Conservation (phyloP, 2,329 filamentous ascomycete genomes). For the Neodidymelliopsis sp. region DNA sequence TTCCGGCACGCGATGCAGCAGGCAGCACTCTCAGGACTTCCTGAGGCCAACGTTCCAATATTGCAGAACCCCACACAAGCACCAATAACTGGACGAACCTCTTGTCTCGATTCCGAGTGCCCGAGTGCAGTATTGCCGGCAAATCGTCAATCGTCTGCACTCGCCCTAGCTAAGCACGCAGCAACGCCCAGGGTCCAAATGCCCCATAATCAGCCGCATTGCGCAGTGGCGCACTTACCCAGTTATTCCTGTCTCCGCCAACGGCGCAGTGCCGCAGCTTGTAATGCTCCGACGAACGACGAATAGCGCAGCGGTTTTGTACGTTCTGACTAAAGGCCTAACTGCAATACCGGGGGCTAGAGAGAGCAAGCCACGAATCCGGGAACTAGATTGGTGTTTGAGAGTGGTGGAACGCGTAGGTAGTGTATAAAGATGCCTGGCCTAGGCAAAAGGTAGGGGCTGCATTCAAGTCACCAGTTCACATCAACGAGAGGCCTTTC, state of each 20-base stretch:
- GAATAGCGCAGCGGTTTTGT: constrained; percentile 9
- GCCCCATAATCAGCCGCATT: constrained; percentile 16
- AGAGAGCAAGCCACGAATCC: constrained; percentile 15
- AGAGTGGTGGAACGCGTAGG: constrained; percentile 12
- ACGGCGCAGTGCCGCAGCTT: constrained; percentile 15
- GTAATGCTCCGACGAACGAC: constrained; percentile 18
- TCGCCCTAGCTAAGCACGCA: constrained; percentile 9
- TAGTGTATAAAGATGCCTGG: constrained; percentile 21
- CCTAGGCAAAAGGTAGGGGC: constrained; percentile 11
- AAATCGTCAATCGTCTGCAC: not conserved
- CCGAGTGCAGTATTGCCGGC: constrained; percentile 4
- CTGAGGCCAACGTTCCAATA: not conserved
- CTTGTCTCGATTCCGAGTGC: constrained; percentile 2
- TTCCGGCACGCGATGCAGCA: too few relatives aligned
- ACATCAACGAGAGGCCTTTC: constrained; percentile 11
- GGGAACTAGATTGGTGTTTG: constrained; percentile 12
- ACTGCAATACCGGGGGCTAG: constrained; percentile 14
- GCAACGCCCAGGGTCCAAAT: constrained; percentile 8
- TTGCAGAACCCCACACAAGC: not conserved
- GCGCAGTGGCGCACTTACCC: constrained; percentile 13
- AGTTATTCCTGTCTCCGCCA: constrained; percentile 4
- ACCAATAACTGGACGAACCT: constrained; percentile 3
- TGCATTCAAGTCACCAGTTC: constrained; percentile 17
- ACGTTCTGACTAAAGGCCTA: constrained; percentile 17
- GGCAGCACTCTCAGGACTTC: constrained; percentile 5